Percentiles rank a stretch among this genome's conserved stretches.
These are phyloP conservation scores for Leucogyrophana mollusca DNA, from an alignment of 768 basidiomycete species.

Conservation along the genomic window DNA sequence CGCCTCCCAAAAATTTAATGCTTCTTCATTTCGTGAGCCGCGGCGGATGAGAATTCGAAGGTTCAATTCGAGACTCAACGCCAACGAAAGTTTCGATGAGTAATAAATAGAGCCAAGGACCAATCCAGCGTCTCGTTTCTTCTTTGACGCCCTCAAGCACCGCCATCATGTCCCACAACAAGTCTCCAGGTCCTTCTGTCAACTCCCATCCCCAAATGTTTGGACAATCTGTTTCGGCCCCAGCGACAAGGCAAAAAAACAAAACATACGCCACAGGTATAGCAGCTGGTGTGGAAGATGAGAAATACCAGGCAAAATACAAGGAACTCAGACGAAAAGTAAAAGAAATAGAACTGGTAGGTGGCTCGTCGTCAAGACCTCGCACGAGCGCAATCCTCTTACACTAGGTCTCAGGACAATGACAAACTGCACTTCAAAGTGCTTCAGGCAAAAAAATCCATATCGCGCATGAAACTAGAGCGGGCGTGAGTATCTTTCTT, in stretches of 20 bases:
- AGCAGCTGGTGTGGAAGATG: slow-evolving; percentile 78
- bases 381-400: neutral
- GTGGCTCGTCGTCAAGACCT: slow-evolving; percentile 25
- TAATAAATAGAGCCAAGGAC: slow-evolving; percentile 25
- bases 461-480: slow-evolving; percentile 85
- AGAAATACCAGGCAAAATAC: slow-evolving; percentile 86
- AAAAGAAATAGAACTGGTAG: slow-evolving; percentile 78
- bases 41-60: neutral
- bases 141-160: slow-evolving; percentile 33
- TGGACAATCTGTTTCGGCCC: slow-evolving; percentile 23
- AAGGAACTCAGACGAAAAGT: slow-evolving; percentile 87
- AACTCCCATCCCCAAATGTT: slow-evolving; percentile 38
- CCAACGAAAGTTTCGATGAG: slow-evolving; percentile 20
- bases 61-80: slow-evolving; percentile 25
- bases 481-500: slow-evolving; percentile 66
- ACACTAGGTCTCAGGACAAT: slow-evolving; percentile 60
- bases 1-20: too few species aligned
- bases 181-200: slow-evolving; percentile 52
- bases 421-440: slow-evolving; percentile 85
- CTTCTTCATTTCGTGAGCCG: slow-evolving; percentile 29
- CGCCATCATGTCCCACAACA: slow-evolving; percentile 67
- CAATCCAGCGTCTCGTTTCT: slow-evolving; percentile 30
- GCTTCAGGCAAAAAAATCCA: slow-evolving; percentile 74
- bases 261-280: slow-evolving; percentile 56
- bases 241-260: slow-evolving; percentile 46